Percentiles rank a stretch among this genome's conserved stretches.
Conservation (phyloP, 192 early-diverging fungal genomes). For the Chytriomyces confervae region DNA sequence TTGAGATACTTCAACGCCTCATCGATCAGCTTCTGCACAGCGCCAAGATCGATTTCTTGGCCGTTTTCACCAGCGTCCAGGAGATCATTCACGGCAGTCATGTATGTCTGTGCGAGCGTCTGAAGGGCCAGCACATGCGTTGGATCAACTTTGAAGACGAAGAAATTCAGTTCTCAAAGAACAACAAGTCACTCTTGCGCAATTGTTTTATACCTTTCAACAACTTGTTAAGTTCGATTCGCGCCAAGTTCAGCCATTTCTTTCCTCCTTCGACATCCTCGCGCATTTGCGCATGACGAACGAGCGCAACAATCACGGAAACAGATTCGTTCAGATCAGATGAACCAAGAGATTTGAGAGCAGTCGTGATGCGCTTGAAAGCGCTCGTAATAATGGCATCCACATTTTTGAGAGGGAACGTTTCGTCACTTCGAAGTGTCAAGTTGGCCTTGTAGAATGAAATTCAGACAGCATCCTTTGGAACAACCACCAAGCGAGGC, state of each 20-base stretch:
- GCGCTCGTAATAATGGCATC: constrained; percentile 20
- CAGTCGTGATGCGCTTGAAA: constrained; percentile 16
- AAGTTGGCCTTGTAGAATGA: constrained; percentile 9
- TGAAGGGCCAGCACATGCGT: not conserved
- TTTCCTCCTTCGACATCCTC: not conserved
- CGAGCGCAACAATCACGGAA: constrained; percentile 1
- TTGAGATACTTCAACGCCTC: constrained; percentile 17
- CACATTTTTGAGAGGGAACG: constrained; percentile 7
- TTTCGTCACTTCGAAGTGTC: not conserved
- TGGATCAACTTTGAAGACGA: not conserved
- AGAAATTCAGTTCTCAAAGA: not conserved
- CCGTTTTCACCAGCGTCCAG: constrained; percentile 17
- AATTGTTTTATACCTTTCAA: constrained; percentile 7
- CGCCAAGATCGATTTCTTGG: not conserved
- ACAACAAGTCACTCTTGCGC: not conserved
- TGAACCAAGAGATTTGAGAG: not conserved
- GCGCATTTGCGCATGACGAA: constrained; percentile 25
- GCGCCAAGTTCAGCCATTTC: constrained; percentile 25
- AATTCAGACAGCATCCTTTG: not conserved
- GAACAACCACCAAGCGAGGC: not conserved
- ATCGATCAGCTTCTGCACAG: constrained; percentile 25
- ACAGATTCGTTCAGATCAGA: constrained; percentile 18
- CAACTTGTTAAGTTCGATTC: constrained; percentile 27
- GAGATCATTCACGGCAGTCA: constrained; percentile 13
- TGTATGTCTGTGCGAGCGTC: constrained; percentile 19